Conservation (phyloP, 2,329 filamentous ascomycete genomes). For the Fusarium sp. region DNA sequence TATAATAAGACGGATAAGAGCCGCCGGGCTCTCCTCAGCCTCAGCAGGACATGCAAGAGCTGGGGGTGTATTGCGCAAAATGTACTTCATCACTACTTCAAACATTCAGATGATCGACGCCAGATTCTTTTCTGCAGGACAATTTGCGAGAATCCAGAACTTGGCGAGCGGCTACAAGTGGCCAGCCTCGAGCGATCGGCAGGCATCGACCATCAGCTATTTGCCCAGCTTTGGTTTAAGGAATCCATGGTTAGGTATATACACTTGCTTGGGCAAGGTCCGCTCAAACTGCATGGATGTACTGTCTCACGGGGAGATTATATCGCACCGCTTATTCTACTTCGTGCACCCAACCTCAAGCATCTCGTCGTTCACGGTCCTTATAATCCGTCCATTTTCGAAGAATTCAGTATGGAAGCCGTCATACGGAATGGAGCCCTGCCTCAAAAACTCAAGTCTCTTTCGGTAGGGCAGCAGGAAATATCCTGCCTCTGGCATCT, state of each 20-base stretch:
- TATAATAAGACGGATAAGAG: neutral
- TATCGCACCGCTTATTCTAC: neutral
- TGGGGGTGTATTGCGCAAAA: neutral
- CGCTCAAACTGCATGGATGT: neutral
- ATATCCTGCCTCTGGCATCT: fast-evolving
- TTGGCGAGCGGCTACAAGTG: neutral
- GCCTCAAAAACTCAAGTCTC: neutral
- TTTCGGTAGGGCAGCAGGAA: neutral
- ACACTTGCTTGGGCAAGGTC: neutral
- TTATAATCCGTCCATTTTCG: neutral
- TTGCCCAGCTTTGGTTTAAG: neutral
- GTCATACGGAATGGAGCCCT: neutral
- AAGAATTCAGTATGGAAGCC: neutral
- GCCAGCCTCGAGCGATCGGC: neutral
- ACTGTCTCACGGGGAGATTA: neutral
- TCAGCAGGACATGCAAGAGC: neutral
- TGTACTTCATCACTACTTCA: slow-evolving; percentile 18
- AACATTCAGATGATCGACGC: neutral
- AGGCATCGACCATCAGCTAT: no score
- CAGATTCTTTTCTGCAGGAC: slow-evolving; percentile 1
- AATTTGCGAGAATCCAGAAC: neutral
- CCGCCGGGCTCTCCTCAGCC: neutral
- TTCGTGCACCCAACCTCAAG: neutral
- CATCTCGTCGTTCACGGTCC: neutral
- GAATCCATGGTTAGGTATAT: neutral